A percentile compares a stretch with the other conserved stretches of the same genome.
phyloP scores from a whole-genome alignment of 129 eudicot species.

The Arctium minus region DNA sequence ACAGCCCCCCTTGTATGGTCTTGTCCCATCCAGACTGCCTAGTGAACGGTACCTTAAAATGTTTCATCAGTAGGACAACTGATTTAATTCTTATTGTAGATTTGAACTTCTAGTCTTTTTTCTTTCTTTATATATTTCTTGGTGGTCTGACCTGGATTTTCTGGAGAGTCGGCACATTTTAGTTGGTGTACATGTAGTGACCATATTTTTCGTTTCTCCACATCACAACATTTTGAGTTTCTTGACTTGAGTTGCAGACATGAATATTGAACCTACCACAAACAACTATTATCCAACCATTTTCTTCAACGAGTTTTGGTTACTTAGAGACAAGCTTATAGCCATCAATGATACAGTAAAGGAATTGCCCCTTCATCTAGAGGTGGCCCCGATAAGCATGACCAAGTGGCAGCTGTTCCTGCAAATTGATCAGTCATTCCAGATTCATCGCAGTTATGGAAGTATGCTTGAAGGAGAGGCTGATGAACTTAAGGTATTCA shows the following conservation, averaged over 20 bases:
- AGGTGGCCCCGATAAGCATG: constrained; percentile 97
- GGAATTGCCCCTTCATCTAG: constrained; percentile 75
- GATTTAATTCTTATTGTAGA: not conserved
- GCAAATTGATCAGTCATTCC: constrained; percentile 94
- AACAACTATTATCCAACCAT: constrained; percentile 87
- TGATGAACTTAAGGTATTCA: constrained; percentile 89
- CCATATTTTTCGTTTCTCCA: not conserved
- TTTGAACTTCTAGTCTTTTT: not conserved
- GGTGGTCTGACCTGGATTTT: not conserved
- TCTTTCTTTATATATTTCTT: not conserved
- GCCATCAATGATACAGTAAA: constrained; percentile 72
- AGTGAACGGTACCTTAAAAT: too few relatives aligned
- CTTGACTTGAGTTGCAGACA: constrained; percentile 62
- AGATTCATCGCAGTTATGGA: constrained; percentile 90
- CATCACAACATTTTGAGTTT: constrained; percentile 14
- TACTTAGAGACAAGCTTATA: constrained; percentile 84
- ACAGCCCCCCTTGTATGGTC: too few relatives aligned
- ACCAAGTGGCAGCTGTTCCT: constrained; percentile 94
- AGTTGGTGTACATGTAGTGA: not conserved
- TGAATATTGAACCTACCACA: constrained; percentile 75
- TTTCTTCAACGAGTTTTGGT: constrained; percentile 93
- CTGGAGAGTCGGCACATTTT: not conserved
- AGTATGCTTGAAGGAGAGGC: constrained; percentile 99
- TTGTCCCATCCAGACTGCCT: not conserved
- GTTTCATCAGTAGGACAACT: not conserved